Conservation (phyloP, 495 filamentous ascomycete species). For the Lasiosphaeria ovina region DNA sequence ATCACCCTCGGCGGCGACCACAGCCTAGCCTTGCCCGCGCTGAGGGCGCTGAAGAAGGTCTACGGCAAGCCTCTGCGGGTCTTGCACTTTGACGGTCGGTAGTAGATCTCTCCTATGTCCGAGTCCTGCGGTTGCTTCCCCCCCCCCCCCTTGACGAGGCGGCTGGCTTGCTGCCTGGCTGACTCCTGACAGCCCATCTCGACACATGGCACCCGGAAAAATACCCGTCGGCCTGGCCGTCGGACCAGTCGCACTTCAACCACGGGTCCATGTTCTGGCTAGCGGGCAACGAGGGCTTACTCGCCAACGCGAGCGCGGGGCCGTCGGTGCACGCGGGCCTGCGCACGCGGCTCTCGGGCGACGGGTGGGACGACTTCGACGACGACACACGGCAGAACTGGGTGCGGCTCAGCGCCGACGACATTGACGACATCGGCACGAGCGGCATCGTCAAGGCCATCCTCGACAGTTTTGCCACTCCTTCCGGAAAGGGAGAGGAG, state of each 20-base stretch:
- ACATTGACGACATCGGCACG: slow-evolving; percentile 66
- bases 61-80: slow-evolving; percentile 71
- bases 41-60: slow-evolving; percentile 68
- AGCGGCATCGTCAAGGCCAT: slow-evolving; percentile 59
- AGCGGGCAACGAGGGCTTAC: slow-evolving; percentile 70
- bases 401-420: slow-evolving; percentile 62
- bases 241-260: slow-evolving; percentile 69
- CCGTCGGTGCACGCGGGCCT: slow-evolving; percentile 75
- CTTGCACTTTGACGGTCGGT: slow-evolving; percentile 75
- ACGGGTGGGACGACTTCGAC: slow-evolving; percentile 63
- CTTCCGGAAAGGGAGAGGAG: background rate
- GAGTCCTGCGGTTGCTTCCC: background rate
- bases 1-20: slow-evolving; percentile 84
- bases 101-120: slow-evolving; percentile 28
- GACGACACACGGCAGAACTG: slow-evolving; percentile 64
- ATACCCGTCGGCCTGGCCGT: slow-evolving; percentile 71
- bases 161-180: no score
- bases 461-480: slow-evolving; percentile 31
- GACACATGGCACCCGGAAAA: slow-evolving; percentile 84
- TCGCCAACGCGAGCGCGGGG: slow-evolving; percentile 57
- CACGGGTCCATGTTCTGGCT: slow-evolving; percentile 87
- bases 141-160: background rate
- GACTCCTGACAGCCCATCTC: slow-evolving; percentile 46
- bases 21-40: slow-evolving; percentile 70
- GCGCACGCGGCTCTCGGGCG: slow-evolving; percentile 66